Evolutionary conservation across 352 stramenopile genomes (phyloP).

Genomic region (Globisporangium paroecandrum): DNA sequence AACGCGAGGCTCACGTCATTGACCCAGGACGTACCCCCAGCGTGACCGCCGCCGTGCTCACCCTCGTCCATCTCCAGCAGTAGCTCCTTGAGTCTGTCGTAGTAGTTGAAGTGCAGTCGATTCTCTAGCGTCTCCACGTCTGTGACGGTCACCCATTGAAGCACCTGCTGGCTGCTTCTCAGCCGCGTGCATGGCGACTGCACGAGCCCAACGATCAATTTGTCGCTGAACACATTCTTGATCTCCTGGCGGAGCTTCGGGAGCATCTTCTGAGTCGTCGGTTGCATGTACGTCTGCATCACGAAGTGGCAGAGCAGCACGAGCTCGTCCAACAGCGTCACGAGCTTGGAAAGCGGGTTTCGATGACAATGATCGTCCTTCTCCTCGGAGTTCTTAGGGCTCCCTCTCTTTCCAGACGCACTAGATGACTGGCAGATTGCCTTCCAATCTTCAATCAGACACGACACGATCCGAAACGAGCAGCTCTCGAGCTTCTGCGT

Average conservation of each 20-base stretch:
- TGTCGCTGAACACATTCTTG: conserved; percentile 33
- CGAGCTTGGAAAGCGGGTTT: conserved; percentile 13
- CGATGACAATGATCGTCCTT: background rate
- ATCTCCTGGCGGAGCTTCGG: conserved; percentile 47
- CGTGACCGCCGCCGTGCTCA: conserved; percentile 6
- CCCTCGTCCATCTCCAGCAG: conserved; percentile 37
- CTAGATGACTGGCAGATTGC: conserved; percentile 11
- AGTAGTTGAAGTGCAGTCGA: conserved; percentile 47
- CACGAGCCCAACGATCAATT: conserved; percentile 42
- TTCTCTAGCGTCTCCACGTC: conserved; percentile 30
- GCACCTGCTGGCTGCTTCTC: conserved; percentile 4
- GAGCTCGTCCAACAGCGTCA: conserved; percentile 34
- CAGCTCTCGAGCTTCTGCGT: conserved; percentile 28
- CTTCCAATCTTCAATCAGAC: conserved; percentile 51
- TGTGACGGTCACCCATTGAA: conserved; percentile 27
- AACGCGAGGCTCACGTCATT: conserved; percentile 65
- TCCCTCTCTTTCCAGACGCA: background rate
- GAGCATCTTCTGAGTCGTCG: conserved; percentile 37
- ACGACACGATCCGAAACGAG: conserved; percentile 22
- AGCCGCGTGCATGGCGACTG: conserved; percentile 9
- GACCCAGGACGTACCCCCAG: conserved; percentile 29
- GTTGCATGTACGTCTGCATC: conserved; percentile 16
- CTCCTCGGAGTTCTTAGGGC: background rate
- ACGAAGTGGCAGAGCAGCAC: conserved; percentile 44
- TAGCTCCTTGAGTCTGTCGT: conserved; percentile 49